phyloP scores from a whole-genome alignment of 805 yeast species.

The Wickerhamomyces bisporus region DNA sequence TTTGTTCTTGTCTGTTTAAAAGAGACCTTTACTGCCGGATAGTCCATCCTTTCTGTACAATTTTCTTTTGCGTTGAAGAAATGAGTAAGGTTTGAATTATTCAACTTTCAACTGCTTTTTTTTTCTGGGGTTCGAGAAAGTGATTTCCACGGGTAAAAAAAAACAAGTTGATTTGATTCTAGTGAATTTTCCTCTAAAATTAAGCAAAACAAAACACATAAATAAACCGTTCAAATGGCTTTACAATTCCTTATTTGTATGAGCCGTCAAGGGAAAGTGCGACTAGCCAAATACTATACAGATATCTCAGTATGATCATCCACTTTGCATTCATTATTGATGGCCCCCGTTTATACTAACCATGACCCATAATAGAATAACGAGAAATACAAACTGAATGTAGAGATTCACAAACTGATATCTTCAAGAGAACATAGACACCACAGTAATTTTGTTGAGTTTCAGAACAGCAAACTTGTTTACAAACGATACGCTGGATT shows the following conservation, averaged over 20 bases:
- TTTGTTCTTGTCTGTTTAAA: slow-evolving; percentile 38
- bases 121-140: too few relatives aligned
- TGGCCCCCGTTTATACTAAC: too few relatives aligned
- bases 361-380: slow-evolving; percentile 28
- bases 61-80: too few relatives aligned
- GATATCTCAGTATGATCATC: slow-evolving; percentile 31
- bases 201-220: background rate
- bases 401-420: slow-evolving; percentile 72
- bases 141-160: too few relatives aligned
- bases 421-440: slow-evolving; percentile 79
- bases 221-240: slow-evolving; percentile 44
- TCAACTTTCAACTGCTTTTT: too few relatives aligned
- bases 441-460: slow-evolving; percentile 78
- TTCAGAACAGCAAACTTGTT: slow-evolving; percentile 61
- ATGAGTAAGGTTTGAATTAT: too few relatives aligned
- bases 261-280: slow-evolving; percentile 89
- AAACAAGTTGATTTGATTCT: background rate
- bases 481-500: slow-evolving; percentile 90
- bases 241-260: slow-evolving; percentile 77
- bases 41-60: background rate
- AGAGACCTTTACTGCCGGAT: background rate
- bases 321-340: slow-evolving; percentile 6
- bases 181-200: background rate
- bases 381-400: slow-evolving; percentile 43
- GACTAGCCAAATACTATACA: slow-evolving; percentile 77